Conservation (phyloP, 768 basidiomycete species). For the Mycena metata region DNA sequence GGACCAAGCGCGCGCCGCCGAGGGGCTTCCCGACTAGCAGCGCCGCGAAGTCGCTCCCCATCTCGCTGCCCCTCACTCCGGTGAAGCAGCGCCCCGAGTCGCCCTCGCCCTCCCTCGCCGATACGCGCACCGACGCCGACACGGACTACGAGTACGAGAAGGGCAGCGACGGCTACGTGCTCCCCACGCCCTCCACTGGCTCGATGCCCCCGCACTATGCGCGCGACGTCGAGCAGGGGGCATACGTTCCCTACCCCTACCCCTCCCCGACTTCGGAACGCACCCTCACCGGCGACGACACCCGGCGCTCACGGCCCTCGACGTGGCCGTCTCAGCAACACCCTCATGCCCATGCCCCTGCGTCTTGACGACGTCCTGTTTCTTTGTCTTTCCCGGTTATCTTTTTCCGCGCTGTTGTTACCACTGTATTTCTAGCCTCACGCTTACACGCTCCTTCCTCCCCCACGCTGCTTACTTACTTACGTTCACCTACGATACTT, state of each 20-base stretch:
- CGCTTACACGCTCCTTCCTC: no score
- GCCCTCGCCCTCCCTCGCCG: conserved; percentile 7
- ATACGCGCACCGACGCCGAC: conserved; percentile 12
- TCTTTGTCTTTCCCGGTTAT: no score
- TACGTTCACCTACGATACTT: no score
- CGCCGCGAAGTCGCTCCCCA: not conserved
- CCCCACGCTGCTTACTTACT: no score
- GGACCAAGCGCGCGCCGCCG: not conserved
- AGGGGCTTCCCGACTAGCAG: not conserved
- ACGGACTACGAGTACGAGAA: not conserved
- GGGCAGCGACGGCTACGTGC: not conserved
- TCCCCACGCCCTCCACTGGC: not conserved
- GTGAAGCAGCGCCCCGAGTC: conserved; percentile 15
- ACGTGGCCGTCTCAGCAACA: not conserved
- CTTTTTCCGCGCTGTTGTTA: not conserved
- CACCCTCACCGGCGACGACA: not conserved
- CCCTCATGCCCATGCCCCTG: not conserved
- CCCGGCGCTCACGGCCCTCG: not conserved
- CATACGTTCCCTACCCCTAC: not conserved
- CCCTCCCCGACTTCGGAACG: not conserved
- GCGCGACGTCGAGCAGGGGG: conserved; percentile 15
- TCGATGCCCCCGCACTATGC: conserved; percentile 5
- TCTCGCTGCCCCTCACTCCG: conserved; percentile 12
- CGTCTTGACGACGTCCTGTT: conserved; percentile 3
- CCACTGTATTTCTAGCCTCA: no score